Base-by-base conservation (phyloP, 2,329 filamentous ascomycete genomes). In the Venturia pyrina region DNA sequence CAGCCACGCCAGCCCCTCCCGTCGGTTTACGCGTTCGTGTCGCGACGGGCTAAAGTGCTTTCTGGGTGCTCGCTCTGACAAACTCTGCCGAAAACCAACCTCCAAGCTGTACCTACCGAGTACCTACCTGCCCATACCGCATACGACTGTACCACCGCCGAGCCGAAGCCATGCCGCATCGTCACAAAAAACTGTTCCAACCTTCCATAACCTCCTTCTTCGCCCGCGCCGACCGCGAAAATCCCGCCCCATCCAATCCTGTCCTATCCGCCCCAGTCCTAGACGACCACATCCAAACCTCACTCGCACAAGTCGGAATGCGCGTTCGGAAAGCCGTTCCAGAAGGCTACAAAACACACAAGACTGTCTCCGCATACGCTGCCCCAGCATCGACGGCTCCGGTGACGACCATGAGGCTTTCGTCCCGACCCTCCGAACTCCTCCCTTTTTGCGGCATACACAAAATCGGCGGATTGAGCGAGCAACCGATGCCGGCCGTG, bases 291-390 rank as follows among this genome's bases (percentile, higher is more conserved):
- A 82, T 96, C 41, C 91, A 96, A 76, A 83, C 92, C 44, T 89
- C 89, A 68, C 87, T 98, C n/a, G 82, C 97, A 53, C 90, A 84
- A 71, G 93, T 98, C 69, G 93, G 93, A 72, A 97, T 97, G 92
- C 88, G 93, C 32, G 84, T 98, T 63, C 89, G 93, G 74, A 98
- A 98, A 79, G 90, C 90, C 13, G 89, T 98, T 8, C 89, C 91
- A 0, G 93, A 97, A 75, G 93, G 93, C 67, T 97, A 97, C 83
- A 96, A 96, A 80, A 96, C 90, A 1, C 84, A 84, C 75, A 74
- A 78, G 68, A 79, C 73, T 2, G 40, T 61, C 40, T 17, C 46
- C 17, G 24, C 65, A 8, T 56, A 50, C 28, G 32, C 28, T 3
- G 28, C 17, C 6, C 53, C 53, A 5, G 15, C 11, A 34, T 59